phyloP scores from a whole-genome alignment of 306 rosid genomes.

The Quercus rubra region DNA sequence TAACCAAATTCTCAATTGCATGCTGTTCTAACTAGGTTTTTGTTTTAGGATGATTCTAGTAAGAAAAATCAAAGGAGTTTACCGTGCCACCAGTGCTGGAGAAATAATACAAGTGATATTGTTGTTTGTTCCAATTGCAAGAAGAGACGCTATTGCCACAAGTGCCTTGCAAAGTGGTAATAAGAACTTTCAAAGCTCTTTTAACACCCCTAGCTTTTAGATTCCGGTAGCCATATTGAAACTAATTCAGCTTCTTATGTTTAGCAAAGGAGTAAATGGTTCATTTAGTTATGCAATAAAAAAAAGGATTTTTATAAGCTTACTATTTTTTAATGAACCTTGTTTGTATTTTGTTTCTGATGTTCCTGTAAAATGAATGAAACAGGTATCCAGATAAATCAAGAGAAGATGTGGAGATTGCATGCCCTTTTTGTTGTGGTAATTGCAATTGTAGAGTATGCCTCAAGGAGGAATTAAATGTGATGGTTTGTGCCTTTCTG shows the following conservation, averaged over 20 bases:
- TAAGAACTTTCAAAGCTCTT: constrained; percentile 1
- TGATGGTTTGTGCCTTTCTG: constrained; percentile 31
- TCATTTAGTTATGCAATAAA: not conserved
- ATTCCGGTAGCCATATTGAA: not conserved
- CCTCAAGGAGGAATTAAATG: constrained; percentile 44
- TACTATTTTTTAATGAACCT: constrained; percentile 1
- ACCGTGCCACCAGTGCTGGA: constrained; percentile 62
- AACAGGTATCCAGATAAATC: constrained; percentile 57
- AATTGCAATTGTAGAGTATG: constrained; percentile 65
- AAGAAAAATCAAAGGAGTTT: constrained; percentile 25
- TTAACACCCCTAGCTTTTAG: not conserved
- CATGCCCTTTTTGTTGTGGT: constrained; percentile 56
- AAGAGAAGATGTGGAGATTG: constrained; percentile 40
- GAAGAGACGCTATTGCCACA: constrained; percentile 54
- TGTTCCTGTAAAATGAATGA: constrained; percentile 21
- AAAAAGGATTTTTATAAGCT: not conserved
- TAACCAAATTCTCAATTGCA: not conserved
- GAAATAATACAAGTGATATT: constrained; percentile 32
- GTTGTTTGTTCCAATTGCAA: constrained; percentile 48
- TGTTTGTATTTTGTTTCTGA: constrained; percentile 14
- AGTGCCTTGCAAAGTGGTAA: constrained; percentile 65
- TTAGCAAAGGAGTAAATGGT: not conserved
- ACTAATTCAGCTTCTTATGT: not conserved
- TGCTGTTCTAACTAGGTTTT: constrained; percentile 10
- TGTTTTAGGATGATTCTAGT: constrained; percentile 36